Conservation (phyloP, 441 rosid species). For the Populus hybrid region DNA sequence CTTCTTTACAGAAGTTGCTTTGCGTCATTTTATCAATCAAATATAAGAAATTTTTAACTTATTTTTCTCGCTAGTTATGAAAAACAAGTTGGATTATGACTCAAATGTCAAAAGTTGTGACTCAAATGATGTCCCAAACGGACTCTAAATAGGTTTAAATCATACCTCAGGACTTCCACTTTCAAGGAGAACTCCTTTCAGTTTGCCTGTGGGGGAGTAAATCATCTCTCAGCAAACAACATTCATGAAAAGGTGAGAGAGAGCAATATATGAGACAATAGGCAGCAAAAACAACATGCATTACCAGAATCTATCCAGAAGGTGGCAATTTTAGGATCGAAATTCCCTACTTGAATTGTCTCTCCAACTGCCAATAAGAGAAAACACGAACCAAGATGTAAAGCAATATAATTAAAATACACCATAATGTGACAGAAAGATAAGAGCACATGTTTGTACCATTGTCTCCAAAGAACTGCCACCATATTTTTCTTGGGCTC, state of each 20-base stretch:
- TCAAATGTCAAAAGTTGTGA: too few species aligned
- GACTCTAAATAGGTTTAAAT: background rate
- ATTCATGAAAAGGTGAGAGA: background rate
- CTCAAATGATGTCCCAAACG: background rate
- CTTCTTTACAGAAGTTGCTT: too few species aligned
- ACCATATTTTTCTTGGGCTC: slow-evolving; percentile 87
- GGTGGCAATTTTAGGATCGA: slow-evolving; percentile 87
- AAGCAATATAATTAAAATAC: background rate
- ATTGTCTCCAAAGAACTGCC: slow-evolving; percentile 94
- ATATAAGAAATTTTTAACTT: too few species aligned
- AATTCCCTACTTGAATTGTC: slow-evolving; percentile 71
- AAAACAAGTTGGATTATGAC: too few species aligned
- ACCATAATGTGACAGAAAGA: background rate
- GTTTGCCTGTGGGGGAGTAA: slow-evolving; percentile 46
- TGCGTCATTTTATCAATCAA: too few species aligned
- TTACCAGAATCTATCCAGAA: slow-evolving; percentile 94
- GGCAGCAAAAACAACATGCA: slow-evolving; percentile 1
- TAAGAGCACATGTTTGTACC: slow-evolving; percentile 36
- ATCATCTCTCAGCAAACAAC: background rate
- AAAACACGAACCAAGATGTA: slow-evolving; percentile 12
- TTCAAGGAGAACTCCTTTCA: slow-evolving; percentile 92
- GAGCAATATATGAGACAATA: background rate
- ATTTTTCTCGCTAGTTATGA: too few species aligned
- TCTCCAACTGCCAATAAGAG: slow-evolving; percentile 63
- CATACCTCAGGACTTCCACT: slow-evolving; percentile 91